Base-by-base conservation (phyloP, 768 basidiomycete genomes). In the Scleroderma citrinum region DNA sequence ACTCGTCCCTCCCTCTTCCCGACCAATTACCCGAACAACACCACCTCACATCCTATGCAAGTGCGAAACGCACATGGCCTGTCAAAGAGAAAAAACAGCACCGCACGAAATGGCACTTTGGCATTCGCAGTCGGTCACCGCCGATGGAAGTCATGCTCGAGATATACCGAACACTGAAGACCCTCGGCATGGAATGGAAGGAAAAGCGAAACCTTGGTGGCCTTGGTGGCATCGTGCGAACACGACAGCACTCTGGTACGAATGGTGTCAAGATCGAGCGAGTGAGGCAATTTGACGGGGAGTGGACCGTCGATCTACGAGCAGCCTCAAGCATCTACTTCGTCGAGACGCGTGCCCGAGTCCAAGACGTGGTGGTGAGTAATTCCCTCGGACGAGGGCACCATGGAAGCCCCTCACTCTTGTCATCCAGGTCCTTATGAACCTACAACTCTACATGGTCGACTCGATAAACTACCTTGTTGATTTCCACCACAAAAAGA, bases 141-240 rank as follows among this genome's bases (percentile, higher is more conserved):
- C 96, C 94, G 19, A 95, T 98, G 90, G 96, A 99, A 67, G 95
- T 99, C 20, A 97, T 99, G 94, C 71, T 96, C 21, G 95, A 97
- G 76, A 96, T 99, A 45, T 98, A 99, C 69, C 75, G 89, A 53
- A 96, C 94, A 37, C 71, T 99, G 44, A 86, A 87, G 69, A 74
- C 83, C 51, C 74, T 97, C 17, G 90, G 87, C 14, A 95, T 98
- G 91, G 92, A 99, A 68, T 99, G 96, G 96, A 90, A 90, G 66
- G 83, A 87, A 71, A 96, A 96, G 75, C 78, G 77, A 54, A 81
- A 81, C 51, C 66, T 91, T 2, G 87, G 87, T 1, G 83, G 85
- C 5, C 61, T 90, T 24, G 87, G 87, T 3, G 82, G 80, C 6
- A 53, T 78, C 26, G 8, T 29, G 4, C 26, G 26, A 14, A 57